These are phyloP conservation scores for Lasiosphaeris hirsuta DNA, from an alignment of 495 filamentous ascomycete species.

Conservation along the genomic window DNA sequence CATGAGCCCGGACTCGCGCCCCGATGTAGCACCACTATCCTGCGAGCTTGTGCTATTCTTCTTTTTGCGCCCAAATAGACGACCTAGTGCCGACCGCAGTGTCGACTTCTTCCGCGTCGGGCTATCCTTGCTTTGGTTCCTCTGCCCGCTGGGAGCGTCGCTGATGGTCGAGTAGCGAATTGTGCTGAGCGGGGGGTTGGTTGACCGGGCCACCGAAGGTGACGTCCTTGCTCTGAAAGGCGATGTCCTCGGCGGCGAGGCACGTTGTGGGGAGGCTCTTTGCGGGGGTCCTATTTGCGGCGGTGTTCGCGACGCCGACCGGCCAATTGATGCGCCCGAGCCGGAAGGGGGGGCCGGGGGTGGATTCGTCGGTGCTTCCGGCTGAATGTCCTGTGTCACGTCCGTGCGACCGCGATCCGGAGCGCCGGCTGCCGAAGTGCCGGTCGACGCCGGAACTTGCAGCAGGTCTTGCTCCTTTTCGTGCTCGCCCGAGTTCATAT, in stretches of 20 bases:
- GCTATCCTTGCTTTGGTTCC: slow-evolving; percentile 28
- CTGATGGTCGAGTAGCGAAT: slow-evolving; percentile 41
- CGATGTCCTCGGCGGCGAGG: slow-evolving; percentile 19
- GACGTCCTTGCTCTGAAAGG: slow-evolving; percentile 19
- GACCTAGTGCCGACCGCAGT: slow-evolving; percentile 45
- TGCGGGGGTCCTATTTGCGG: slow-evolving; percentile 24
- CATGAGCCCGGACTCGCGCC: slow-evolving; percentile 17
- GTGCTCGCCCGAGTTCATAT: background rate
- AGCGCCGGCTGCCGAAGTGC: background rate
- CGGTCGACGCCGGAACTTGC: background rate
- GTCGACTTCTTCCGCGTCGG: slow-evolving; percentile 51
- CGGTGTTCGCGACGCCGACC: slow-evolving; percentile 23
- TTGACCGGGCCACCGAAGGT: slow-evolving; percentile 26
- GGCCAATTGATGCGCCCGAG: slow-evolving; percentile 5
- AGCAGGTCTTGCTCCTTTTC: background rate
- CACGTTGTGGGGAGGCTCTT: slow-evolving; percentile 13
- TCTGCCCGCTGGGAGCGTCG: slow-evolving; percentile 32
- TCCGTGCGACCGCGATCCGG: slow-evolving; percentile 16
- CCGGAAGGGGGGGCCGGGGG: slow-evolving; percentile 21
- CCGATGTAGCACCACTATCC: slow-evolving; percentile 14
- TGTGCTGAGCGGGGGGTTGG: slow-evolving; percentile 33
- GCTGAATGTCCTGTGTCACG: slow-evolving; percentile 11
- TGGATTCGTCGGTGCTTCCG: slow-evolving; percentile 24
- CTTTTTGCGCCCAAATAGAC: slow-evolving; percentile 50
- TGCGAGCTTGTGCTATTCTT: slow-evolving; percentile 29